Evolutionary conservation across 1,139 yeast genomes (phyloP), one percentile per base, ranked within the genome.

Genomic region (Kurtzmaniella quercitrusa): DNA sequence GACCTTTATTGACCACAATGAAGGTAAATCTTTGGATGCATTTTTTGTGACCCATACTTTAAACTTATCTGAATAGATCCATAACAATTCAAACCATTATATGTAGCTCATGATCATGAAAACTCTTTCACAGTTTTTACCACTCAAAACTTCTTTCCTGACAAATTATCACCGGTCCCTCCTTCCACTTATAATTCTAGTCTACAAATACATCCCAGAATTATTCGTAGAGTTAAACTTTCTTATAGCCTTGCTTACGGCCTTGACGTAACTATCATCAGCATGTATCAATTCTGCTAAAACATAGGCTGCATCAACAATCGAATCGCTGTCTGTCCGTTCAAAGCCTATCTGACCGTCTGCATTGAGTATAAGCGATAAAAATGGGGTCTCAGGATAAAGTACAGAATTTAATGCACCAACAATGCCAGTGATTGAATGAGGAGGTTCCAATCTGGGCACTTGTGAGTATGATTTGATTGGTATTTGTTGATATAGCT

Each of bases 281-380:
- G 14, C 21, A 7, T 41, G 34, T 19, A 62, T 45, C 8, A 62
- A 18, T 16, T 54, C 51, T 2, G 49, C 50, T 25, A 66, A 41
- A 1, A 64, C 53, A 43, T 50, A 53, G 12, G 65, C 60, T 1
- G 66, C 57, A 49, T 70, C 73, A 10, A 70, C 55, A n/a, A 70
- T 54, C 6, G 73, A 51, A 48, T 70, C 75, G 37, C 50, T 54
- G 45, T 66, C 70, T 12, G 67, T 54, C 48, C 69, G 75, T 48
- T 79, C 84, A 49, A 59, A 72, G 2, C 82, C 83, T n/a, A 76
- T 65, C 38, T 76, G 80, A 17, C 85, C 84, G 56, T 79, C 84
- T 12, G 82, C 70, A 49, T 77, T 70, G 46, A 77, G 59, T 0
- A 70, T 66, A 11, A 79, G 51, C 1, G 65, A 45, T 4, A 58